Conservation (phyloP, 305 asterid genomes). For the Solanum hybrid region DNA sequence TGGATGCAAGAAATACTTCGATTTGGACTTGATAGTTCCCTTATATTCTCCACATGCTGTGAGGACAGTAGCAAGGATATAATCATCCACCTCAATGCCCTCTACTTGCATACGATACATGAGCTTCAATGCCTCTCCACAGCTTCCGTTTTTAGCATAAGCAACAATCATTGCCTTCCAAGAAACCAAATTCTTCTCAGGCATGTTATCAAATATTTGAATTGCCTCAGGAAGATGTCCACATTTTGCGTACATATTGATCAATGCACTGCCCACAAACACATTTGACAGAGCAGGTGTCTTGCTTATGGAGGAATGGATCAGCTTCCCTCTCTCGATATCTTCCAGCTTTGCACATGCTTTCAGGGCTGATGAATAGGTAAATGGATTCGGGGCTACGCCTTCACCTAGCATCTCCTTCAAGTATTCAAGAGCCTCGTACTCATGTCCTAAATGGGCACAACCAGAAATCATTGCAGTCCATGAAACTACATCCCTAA, state of each 20-base stretch:
- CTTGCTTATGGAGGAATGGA: constrained; percentile 66
- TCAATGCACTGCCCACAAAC: constrained; percentile 12
- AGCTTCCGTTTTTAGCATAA: constrained; percentile 58
- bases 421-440: constrained; percentile 73
- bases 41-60: constrained; percentile 60
- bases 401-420: constrained; percentile 82
- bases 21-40: constrained; percentile 24
- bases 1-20: constrained; percentile 6
- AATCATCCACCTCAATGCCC: constrained; percentile 62
- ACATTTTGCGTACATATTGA: constrained; percentile 14
- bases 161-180: constrained; percentile 79
- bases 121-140: constrained; percentile 75
- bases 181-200: constrained; percentile 49
- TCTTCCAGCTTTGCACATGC: constrained; percentile 67
- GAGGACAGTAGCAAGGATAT: constrained; percentile 47
- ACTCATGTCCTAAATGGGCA: constrained; percentile 60
- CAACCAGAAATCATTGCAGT: constrained; percentile 87
- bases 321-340: constrained; percentile 49
- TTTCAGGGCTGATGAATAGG: constrained; percentile 72
- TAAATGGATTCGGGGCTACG: constrained; percentile 64
- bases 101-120: constrained; percentile 70
- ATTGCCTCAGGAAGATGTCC: constrained; percentile 15
- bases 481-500: constrained; percentile 87
- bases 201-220: constrained; percentile 14
- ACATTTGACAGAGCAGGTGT: constrained; percentile 10